Conservation (phyloP, 148 eudicot genomes). For the Tetragonia tetragonoides region DNA sequence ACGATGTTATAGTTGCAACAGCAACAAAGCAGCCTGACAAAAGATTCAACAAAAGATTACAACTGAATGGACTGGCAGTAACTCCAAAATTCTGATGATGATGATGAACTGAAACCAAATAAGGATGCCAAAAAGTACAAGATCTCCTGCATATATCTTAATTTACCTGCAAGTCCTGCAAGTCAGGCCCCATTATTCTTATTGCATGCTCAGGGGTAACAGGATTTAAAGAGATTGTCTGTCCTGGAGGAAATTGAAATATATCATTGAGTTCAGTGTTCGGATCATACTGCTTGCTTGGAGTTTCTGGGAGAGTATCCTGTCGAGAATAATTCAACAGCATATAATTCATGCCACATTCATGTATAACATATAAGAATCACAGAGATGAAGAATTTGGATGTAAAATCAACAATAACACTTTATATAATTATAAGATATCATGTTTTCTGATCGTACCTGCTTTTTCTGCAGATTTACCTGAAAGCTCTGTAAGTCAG, state of each 20-base stretch:
- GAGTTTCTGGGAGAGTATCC: not conserved
- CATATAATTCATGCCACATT: not conserved
- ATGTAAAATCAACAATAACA: too few species aligned
- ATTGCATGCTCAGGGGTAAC: not conserved
- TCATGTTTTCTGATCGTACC: too few species aligned
- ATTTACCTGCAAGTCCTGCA: slow-evolving; percentile 18
- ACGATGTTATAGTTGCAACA: not conserved
- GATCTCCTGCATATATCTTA: not conserved
- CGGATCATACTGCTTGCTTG: slow-evolving; percentile 2
- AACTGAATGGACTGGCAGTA: not conserved
- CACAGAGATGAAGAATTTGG: too few species aligned
- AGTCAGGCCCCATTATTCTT: slow-evolving; percentile 8
- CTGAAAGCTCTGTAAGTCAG: too few species aligned
- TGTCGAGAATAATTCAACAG: not conserved
- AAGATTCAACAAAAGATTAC: not conserved
- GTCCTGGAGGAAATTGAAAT: slow-evolving; percentile 19
- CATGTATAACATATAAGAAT: not conserved
- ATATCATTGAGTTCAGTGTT: slow-evolving; percentile 15
- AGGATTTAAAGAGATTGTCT: slow-evolving; percentile 9
- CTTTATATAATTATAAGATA: too few species aligned
- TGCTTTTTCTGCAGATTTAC: not conserved
- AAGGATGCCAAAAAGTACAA: not conserved
- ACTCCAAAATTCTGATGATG: not conserved
- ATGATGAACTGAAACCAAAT: not conserved
- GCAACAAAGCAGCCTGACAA: not conserved